These are phyloP conservation scores for Senna siamea DNA, from an alignment of 306 rosid genomes.

Conservation along the genomic window DNA sequence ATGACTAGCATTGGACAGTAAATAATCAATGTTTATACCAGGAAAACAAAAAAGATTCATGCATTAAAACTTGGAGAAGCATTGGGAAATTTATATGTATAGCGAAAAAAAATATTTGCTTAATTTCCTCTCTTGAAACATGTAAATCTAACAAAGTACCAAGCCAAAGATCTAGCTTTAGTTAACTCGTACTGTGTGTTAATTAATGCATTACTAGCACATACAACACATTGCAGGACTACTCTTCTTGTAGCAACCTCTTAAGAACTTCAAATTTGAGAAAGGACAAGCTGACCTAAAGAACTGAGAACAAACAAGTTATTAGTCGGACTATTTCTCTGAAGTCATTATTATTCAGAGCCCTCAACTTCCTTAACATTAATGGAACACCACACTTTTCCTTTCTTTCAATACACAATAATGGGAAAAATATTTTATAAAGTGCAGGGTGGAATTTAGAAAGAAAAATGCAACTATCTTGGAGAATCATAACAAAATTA, in stretches of 20 bases:
- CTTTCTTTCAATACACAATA: conserved; percentile 35
- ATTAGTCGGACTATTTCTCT: neutral
- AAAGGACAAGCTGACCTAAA: conserved; percentile 13
- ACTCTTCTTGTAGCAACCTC: neutral
- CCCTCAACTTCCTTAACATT: neutral
- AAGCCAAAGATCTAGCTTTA: too few species aligned
- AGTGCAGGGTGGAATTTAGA: neutral
- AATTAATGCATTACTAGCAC: too few species aligned
- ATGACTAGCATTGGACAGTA: too few species aligned
- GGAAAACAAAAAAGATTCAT: too few species aligned
- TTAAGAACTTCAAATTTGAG: neutral
- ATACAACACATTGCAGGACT: neutral
- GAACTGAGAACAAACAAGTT: conserved; percentile 3
- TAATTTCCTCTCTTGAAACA: neutral
- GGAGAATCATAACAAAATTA: conserved; percentile 11
- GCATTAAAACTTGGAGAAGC: too few species aligned
- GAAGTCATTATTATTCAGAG: neutral
- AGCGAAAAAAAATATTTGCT: too few species aligned
- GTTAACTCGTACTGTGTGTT: too few species aligned
- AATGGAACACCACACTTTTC: conserved; percentile 18
- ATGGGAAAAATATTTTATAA: neutral
- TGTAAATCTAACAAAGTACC: neutral
- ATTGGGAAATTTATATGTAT: too few species aligned
- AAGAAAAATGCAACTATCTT: neutral
- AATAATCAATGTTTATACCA: too few species aligned